Evolutionary conservation across 1,139 yeast species (phyloP), one percentile per base, ranked within the genome.

Genomic region (Torulaspora globosa): DNA sequence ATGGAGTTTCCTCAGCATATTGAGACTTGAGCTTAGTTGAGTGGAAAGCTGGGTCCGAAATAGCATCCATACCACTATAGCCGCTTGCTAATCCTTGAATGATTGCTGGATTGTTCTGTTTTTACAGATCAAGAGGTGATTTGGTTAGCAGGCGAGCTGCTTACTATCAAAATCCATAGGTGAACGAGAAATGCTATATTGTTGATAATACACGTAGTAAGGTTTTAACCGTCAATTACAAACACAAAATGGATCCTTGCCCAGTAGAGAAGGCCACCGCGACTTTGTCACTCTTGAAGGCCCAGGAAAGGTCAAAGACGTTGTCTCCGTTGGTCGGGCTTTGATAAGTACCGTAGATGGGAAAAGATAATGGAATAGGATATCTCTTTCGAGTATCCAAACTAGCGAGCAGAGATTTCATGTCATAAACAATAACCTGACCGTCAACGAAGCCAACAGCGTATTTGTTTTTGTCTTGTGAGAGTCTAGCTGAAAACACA

Each of bases 391-490:
- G 15, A 14, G 46, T 33, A 16, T 42, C 28, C 18, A 51, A 16
- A 8, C 18, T 31, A 35, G 39, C 26, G 6, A 46, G 28, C 18
- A 58, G 34, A 19, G 40, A 23, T 2, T 42, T 39, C 2, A 58
- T 41, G 42, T 60, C 55, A 42, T 52, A 59, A 5, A 61, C 43
- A 5, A 49, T 50, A 12, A 59, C 69, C 35, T 71, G 70, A 0
- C 89, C 89, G 36, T 73, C 75, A 49, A 78, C 75, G 49, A 83
- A 85, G 1, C 85, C 90, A 1, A 81, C 65, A 0, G 83, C 89
- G 31, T 82, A 60, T 57, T 65, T 72, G 26, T 66, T 62, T 31
- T 68, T 66, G 55, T 76, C 70, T 1, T 79, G 78, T 1, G 85
- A 78, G 11, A 82, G 52, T 1, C 72, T 68, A 2, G 80, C 79